Percentiles rank a stretch among this genome's conserved stretches.
These are phyloP conservation scores for Colletotrichum aenigma DNA, from an alignment of 2,329 filamentous ascomycete species.

Conservation along the genomic window DNA sequence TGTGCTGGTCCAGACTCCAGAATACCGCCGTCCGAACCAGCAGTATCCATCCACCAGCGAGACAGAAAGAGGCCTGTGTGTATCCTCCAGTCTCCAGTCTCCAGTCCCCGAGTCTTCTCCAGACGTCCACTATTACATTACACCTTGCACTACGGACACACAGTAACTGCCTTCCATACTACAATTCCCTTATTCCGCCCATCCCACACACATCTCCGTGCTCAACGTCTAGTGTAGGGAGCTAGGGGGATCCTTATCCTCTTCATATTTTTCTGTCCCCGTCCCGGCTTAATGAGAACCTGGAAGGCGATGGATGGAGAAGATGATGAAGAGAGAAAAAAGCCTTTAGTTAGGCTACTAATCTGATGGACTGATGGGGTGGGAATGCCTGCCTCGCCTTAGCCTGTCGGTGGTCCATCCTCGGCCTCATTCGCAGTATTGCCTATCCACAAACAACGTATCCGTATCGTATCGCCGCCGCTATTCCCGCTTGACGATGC, in stretches of 20 bases:
- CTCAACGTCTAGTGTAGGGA: background rate
- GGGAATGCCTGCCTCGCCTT: constrained; percentile 1
- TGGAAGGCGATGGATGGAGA: background rate
- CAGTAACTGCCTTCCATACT: background rate
- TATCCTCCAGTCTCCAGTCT: background rate
- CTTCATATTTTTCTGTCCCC: background rate
- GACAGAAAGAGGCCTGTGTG: background rate
- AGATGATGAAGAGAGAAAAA: background rate
- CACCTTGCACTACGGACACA: background rate
- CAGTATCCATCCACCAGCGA: background rate
- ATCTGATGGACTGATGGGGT: background rate
- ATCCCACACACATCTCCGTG: background rate
- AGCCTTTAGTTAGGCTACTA: background rate
- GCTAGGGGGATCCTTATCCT: background rate
- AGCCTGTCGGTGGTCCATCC: constrained; percentile 13
- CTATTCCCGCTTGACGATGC: constrained; percentile 10
- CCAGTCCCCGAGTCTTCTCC: background rate
- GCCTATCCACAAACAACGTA: constrained; percentile 11
- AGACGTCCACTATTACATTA: background rate
- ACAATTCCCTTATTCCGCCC: background rate
- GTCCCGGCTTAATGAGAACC: background rate
- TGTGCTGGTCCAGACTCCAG: background rate
- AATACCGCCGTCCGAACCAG: background rate
- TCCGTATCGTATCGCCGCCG: constrained; percentile 15
- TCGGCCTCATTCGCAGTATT: constrained; percentile 21